Evolutionary conservation across 2,329 filamentous ascomycete species (phyloP), one percentile per base, ranked within the genome.

Genomic region (Escovopsis sp.): DNA sequence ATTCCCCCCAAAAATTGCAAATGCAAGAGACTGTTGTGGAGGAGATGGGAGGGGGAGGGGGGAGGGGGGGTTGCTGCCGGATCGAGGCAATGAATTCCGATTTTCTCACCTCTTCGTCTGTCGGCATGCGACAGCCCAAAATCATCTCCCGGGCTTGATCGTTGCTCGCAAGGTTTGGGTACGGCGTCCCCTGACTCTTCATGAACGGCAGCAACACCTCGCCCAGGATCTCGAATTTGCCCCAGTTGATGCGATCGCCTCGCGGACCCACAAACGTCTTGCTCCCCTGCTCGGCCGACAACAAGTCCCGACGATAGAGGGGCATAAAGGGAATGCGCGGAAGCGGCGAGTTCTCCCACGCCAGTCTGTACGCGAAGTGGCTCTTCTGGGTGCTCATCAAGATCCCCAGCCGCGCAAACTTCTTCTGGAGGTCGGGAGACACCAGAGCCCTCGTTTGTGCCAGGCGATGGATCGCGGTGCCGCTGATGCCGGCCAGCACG

Each of bases 191-290:
- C 61, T 96, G 88, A 54, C 89, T 94, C 62, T 81, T 82, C 73
- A 95, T 93, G 43, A 98, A 80, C 2, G 85, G 82, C 46, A 95
- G 69, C 42, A 96, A 73, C 5, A 95, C 84, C 52, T 96, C 89
- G 6, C 88, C 88, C 62, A 96, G 79, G 30, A 98, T 82, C 61
- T 96, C 89, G 54, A 96, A 98, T 59, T 98, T 98, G 62, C 82
- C 87, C 91, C 91, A 98, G 59, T 96, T 96, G 58, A 98, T 85
- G 41, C 85, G 72, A 48, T 85, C 76, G 49, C 70, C 76, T 46
- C 77, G 72, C 2, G 75, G 70, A 7, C 83, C 85, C 2, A 96
- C 68, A 58, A 94, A 89, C 0, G 91, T 96, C 54, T 77, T 77
- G 60, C 91, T 95, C 32, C 89, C 91, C 61, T 94, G 85, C 55